Evolutionary conservation across 495 filamentous ascomycete species (phyloP).

Genomic region (Penicillium malachiteum): DNA sequence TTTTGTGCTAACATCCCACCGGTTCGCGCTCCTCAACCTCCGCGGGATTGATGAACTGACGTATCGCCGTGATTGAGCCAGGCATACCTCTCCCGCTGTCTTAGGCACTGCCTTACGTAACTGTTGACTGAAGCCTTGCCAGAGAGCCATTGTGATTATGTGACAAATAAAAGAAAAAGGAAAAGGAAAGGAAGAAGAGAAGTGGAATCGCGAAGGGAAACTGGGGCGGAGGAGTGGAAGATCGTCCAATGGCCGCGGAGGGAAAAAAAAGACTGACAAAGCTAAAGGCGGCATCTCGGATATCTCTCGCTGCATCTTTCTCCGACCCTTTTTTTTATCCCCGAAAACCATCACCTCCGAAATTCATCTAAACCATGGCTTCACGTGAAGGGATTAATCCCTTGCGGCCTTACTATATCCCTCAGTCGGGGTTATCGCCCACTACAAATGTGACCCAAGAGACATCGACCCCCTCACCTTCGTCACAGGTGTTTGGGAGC

Average conservation of each 20-base stretch:
- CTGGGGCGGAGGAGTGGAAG: slow-evolving; percentile 1
- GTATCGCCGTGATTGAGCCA: slow-evolving; percentile 35
- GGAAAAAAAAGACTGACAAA: slow-evolving; percentile 30
- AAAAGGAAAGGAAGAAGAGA: slow-evolving; percentile 7
- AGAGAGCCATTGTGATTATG: slow-evolving; percentile 36
- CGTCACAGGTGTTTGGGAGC: slow-evolving; percentile 57
- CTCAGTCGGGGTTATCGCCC: slow-evolving; percentile 56
- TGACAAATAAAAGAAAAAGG: slow-evolving; percentile 4
- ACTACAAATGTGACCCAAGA: slow-evolving; percentile 36
- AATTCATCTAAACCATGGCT: slow-evolving; percentile 33
- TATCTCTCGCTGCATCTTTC: slow-evolving; percentile 17
- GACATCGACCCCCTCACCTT: slow-evolving; percentile 38
- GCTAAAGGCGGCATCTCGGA: slow-evolving; percentile 22
- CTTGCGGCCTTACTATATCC: slow-evolving; percentile 90
- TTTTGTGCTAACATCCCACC: slow-evolving; percentile 5
- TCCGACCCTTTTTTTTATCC: slow-evolving; percentile 19
- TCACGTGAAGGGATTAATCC: slow-evolving; percentile 74
- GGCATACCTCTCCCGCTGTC: slow-evolving; percentile 28
- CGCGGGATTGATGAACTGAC: slow-evolving; percentile 27
- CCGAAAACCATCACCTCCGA: slow-evolving; percentile 9
- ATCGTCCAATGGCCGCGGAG: slow-evolving; percentile 26
- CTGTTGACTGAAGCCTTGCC: slow-evolving; percentile 36
- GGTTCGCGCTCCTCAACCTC: slow-evolving; percentile 19
- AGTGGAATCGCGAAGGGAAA: slow-evolving; percentile 4
- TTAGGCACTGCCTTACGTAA: slow-evolving; percentile 36